These are phyloP conservation scores for Coccomyxa sp. DNA, from an alignment of 139 green algal genomes.

Conservation along the genomic window DNA sequence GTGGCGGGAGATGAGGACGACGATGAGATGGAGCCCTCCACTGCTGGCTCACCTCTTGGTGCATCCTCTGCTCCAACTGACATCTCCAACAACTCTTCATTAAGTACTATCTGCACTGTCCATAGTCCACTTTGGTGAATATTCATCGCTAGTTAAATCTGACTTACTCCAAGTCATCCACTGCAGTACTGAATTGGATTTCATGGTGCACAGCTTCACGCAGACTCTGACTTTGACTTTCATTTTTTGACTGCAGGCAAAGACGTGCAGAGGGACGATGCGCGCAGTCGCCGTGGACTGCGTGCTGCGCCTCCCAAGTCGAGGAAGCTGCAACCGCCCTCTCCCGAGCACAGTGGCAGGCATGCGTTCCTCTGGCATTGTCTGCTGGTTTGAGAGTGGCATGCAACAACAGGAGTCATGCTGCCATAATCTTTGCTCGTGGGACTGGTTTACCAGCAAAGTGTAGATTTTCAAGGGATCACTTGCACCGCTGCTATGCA, in stretches of 20 bases:
- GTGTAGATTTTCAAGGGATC: not conserved
- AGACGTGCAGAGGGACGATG: not conserved
- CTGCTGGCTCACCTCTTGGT: not conserved
- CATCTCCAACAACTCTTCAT: no score
- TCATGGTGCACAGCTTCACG: not conserved
- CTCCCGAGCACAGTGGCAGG: not conserved
- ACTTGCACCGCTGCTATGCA: not conserved
- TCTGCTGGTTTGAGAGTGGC: no score
- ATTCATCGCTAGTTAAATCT: not conserved
- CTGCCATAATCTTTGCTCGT: not conserved
- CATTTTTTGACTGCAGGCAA: not conserved
- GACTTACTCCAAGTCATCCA: not conserved
- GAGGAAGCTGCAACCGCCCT: not conserved
- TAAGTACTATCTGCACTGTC: not conserved
- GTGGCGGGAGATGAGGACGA: no score
- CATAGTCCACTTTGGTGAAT: not conserved
- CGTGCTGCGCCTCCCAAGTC: not conserved
- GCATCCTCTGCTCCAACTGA: no score
- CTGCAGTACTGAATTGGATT: not conserved
- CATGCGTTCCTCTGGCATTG: not conserved
- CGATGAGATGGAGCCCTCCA: not conserved
- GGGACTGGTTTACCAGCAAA: not conserved
- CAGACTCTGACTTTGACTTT: not conserved
- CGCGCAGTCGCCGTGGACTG: not conserved
- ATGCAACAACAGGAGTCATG: not conserved